Base-by-base conservation (phyloP, 129 eudicot genomes). In the Mikania micrantha region DNA sequence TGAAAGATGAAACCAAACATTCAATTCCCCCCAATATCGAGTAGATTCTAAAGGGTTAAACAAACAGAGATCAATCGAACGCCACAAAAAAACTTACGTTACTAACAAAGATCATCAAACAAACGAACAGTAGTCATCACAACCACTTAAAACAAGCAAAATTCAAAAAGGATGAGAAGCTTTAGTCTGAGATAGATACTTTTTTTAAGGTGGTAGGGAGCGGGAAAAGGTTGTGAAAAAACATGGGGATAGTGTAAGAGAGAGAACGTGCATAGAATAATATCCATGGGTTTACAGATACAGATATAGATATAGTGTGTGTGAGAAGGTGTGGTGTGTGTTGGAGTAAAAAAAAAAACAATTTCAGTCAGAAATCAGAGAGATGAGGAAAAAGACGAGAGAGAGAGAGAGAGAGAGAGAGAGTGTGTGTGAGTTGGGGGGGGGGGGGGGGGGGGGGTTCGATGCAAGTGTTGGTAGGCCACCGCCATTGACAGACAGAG, bases 171-270 rank as follows among this genome's bases (percentile, higher is more conserved):
- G 48, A 27, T 32, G 64, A 53, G 74, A 69, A 69, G 64, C 21
- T 24, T 72, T 31, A 7, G 52, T 44, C 20, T 16, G 66, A 66
- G 63, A 74, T 28, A 66, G 66, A 66, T 54, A n/a, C n/a, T 31
- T 74, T 73, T 63, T 74, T 53, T 74, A 56, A 60, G 45, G 49
- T n/a, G 73, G n/a, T 0, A 27, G 70, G 5, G 75, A 68, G 80
- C 80, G 80, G 80, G 80, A 76, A 75, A 67, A 75, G 80, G 74
- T 67, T 47, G 45, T 34, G 42, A 59, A 68, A 67, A n/a, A n/a
- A n/a, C n/a, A n/a, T n/a, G n/a, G n/a, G n/a, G n/a, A n/a, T n/a
- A n/a, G n/a, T n/a, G n/a, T n/a, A 57, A 64, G 47, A 74, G 56
- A 27, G 57, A 40, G 49, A 54, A 22, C 29, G 60, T 63, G 9